phyloP scores from a whole-genome alignment of 2,329 filamentous ascomycete species.

The Colletotrichum camelliae region DNA sequence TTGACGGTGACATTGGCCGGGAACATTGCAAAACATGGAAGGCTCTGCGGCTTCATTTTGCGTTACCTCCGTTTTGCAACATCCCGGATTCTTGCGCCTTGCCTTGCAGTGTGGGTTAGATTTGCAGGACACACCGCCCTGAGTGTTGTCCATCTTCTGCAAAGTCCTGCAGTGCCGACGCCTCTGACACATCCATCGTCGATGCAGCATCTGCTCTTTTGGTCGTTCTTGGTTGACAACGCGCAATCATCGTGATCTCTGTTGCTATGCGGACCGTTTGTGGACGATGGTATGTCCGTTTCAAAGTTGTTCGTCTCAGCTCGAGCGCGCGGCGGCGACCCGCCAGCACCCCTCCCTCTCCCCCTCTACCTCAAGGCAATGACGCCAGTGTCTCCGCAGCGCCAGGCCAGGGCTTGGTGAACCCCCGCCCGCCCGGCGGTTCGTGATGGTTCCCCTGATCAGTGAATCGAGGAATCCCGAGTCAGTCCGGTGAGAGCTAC shows the following conservation, averaged over 20 bases:
- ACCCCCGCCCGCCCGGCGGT: constrained; percentile 1
- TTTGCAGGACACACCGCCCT: constrained; percentile 1
- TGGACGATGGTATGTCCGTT: constrained; percentile 10
- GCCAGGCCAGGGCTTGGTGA: constrained; percentile 10
- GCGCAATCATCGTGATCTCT: background rate
- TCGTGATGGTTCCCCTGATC: constrained; percentile 17
- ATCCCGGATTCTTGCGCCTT: background rate
- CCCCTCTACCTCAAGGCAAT: background rate
- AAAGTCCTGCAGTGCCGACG: background rate
- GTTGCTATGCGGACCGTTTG: background rate
- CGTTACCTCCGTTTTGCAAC: background rate
- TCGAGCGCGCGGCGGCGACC: background rate
- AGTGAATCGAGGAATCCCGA: background rate
- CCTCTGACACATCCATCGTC: constrained; percentile 5
- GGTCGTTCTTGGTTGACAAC: background rate
- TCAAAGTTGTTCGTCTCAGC: constrained; percentile 1
- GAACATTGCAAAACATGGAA: background rate
- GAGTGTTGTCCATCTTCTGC: background rate
- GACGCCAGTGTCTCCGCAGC: constrained; percentile 18
- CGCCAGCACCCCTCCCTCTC: background rate
- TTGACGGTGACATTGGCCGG: background rate
- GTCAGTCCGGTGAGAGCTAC: constrained; percentile 1
- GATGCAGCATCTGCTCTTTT: background rate
- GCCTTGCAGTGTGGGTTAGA: background rate
- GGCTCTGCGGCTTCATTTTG: background rate